Conservation (phyloP, 1,139 yeast genomes). For the Komagataea norvegica region DNA sequence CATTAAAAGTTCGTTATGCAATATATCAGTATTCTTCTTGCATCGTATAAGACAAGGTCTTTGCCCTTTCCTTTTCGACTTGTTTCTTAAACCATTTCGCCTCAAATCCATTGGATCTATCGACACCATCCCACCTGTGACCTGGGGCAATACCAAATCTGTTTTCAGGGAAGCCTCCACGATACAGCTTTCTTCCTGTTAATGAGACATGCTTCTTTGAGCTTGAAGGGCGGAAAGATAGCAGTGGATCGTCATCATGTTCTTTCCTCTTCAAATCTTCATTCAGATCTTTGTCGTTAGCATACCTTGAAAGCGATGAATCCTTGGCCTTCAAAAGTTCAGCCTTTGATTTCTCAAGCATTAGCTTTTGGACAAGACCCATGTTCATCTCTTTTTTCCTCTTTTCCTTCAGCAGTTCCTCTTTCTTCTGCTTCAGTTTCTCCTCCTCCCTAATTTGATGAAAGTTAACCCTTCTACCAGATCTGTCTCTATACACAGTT, state of each 20-base stretch:
- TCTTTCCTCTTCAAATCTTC: conserved; percentile 31
- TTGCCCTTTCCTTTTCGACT: conserved; percentile 39
- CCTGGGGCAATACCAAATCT: conserved; percentile 80
- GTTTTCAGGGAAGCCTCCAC: conserved; percentile 56
- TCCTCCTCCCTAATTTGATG: conserved; percentile 31
- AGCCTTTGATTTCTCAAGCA: conserved; percentile 26
- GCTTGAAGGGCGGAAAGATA: conserved; percentile 36
- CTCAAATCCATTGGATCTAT: conserved; percentile 90
- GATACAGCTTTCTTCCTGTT: conserved; percentile 41
- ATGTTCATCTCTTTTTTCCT: conserved; percentile 35
- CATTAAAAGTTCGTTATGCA: not conserved
- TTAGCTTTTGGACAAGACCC: conserved; percentile 42
- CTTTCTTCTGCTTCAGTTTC: conserved; percentile 27
- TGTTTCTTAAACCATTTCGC: conserved; percentile 53
- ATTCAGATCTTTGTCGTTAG: conserved; percentile 39
- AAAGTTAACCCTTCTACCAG: conserved; percentile 49
- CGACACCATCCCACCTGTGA: conserved; percentile 88
- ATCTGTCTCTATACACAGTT: conserved; percentile 57
- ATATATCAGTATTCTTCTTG: conserved; percentile 31
- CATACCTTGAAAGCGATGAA: conserved; percentile 31
- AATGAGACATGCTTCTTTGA: conserved; percentile 16
- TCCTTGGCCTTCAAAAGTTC: conserved; percentile 31
- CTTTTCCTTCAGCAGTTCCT: conserved; percentile 28
- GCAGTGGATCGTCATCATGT: conserved; percentile 69
- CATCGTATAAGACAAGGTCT: conserved; percentile 34